Base-by-base conservation (phyloP, 345 rosid genomes). In the Rubroshorea leprosula region DNA sequence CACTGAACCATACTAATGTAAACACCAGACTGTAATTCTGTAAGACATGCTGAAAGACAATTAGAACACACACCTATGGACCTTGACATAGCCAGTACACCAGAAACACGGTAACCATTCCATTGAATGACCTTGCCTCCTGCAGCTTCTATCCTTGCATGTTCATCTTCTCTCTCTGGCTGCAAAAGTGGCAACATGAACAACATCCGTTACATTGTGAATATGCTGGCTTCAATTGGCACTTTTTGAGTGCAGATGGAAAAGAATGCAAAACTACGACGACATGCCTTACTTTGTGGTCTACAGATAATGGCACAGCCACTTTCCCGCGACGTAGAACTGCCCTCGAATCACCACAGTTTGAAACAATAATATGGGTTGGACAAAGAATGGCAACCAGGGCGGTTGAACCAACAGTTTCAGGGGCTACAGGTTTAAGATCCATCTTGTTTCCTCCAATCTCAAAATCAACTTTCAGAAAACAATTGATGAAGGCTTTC, bases 31-130 rank as follows among this genome's bases (percentile, higher is more conserved):
- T n/a, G n/a, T n/a, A n/a, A n/a, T n/a, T n/a, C n/a, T n/a, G n/a
- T n/a, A n/a, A n/a, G n/a, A n/a, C n/a, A n/a, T n/a, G n/a, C n/a
- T n/a, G n/a, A n/a, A n/a, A n/a, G n/a, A n/a, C n/a, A n/a, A n/a
- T n/a, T n/a, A n/a, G n/a, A n/a, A n/a, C n/a, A n/a, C n/a, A n/a
- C 68, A 84, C 95, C 95, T 1, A 90, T 83, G 16, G 97, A 76
- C 57, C 97, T 83, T 31, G 97, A 90, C 87, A 87, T 87, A 14
- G 97, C 93, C 44, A 90, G 95, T 45, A 85, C 89, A 38, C 95
- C 89, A 4, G 76, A 74, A 51, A 89, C 91, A 5, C 91, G 94
- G 19, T 77, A 74, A 0, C 94, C 97, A 7, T 86, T 78, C 97
- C 97, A 89, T n/a, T 59, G 76, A 53, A 84, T 80, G 57, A 86